Evolutionary conservation across 441 rosid genomes (phyloP), one percentile per base, ranked within the genome.

Genomic region (Bruguiera hainesii): DNA sequence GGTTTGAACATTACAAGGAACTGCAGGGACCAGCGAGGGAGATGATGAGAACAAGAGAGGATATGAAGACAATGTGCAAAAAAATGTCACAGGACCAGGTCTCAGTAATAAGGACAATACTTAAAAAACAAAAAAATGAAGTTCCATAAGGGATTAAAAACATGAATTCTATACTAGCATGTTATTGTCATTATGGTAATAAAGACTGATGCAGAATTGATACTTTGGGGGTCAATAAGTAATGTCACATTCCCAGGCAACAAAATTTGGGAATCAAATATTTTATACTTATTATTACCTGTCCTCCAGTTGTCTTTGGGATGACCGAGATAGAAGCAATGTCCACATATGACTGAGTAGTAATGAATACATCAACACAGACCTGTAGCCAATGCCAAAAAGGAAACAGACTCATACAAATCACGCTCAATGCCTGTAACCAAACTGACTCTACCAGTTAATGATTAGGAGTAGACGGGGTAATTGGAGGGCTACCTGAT

Each of bases 251-350:
- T 5, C 25, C 31, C 13, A 25, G 18, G 18, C 48, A 42, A 42
- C 16, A 42, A 11, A 11, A 42, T 42, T 42, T 23, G 25, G 53
- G 30, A 55, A 16, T 19, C 23, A 33, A 55, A 30, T 29, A 52
- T 64, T 23, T 18, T 23, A 21, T 37, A 61, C 60, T 19, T 10
- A 18, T 19, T 31, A 25, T 15, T 61, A 92, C 96, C 96, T 87
- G 97, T 66, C 98, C 98, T 72, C 98, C 98, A 35, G 96, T 88
- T 60, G 88, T 90, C 79, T 73, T 85, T 25, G 98, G 93, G 72
- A 92, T 83, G 77, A 84, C 93, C 58, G 95, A 84, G 64, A 90
- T 82, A 55, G 98, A 92, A 57, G 95, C 90, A 73, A 88, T 81
- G 75, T 92, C 98, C 56, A 83, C 81, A 62, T 90, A 92, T 56